These are phyloP conservation scores for Lactuca saligna DNA, from an alignment of 129 eudicot genomes.

Conservation along the genomic window DNA sequence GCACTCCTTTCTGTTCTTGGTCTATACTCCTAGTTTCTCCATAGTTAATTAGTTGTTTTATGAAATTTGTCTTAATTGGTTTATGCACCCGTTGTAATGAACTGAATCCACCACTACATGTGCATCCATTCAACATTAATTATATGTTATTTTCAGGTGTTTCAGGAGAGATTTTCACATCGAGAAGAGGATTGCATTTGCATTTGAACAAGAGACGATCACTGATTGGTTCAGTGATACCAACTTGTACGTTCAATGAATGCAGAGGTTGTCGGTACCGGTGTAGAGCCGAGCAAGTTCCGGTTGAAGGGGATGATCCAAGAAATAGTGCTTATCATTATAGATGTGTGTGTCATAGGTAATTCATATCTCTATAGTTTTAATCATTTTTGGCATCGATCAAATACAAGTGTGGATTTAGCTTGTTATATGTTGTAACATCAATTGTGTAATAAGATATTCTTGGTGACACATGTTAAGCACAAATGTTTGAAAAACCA, in stretches of 20 bases:
- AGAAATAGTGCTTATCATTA: conserved; percentile 71
- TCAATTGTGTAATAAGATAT: not conserved
- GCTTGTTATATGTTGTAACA: not conserved
- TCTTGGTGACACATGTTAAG: not conserved
- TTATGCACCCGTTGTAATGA: too few relatives aligned
- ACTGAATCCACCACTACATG: not conserved
- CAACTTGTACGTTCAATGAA: conserved; percentile 84
- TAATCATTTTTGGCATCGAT: not conserved
- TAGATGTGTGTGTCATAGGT: conserved; percentile 83
- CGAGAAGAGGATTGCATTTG: conserved; percentile 19
- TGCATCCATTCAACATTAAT: not conserved
- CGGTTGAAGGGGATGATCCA: conserved; percentile 85
- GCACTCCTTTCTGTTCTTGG: too few relatives aligned
- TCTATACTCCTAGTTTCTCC: too few relatives aligned
- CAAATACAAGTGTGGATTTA: not conserved
- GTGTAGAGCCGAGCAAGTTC: conserved; percentile 80
- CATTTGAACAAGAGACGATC: conserved; percentile 31
- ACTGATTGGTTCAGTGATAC: conserved; percentile 68
- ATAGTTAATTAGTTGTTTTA: too few relatives aligned
- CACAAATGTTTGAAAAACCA: not conserved
- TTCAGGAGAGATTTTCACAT: conserved; percentile 8
- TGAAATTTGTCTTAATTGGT: too few relatives aligned
- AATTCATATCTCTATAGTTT: not conserved
- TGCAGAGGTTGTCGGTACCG: conserved; percentile 71
- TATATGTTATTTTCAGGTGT: conserved; percentile 14